Conservation (phyloP, 1,139 yeast species). For the Blastobotrys ciferrii region DNA sequence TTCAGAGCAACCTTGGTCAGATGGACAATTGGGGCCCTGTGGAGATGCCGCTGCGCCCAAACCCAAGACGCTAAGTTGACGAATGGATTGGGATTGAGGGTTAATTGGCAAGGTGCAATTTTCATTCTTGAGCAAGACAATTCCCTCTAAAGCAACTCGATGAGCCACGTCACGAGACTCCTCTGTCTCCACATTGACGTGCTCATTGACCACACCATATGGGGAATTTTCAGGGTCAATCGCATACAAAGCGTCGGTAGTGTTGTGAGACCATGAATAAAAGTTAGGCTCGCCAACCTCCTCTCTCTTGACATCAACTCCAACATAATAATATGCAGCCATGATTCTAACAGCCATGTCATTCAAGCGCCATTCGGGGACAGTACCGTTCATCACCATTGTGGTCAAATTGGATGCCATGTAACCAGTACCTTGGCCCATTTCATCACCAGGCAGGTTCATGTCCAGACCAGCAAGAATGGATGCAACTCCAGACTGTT, state of each 20-base stretch:
- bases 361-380: conserved; percentile 54
- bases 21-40: conserved; percentile 8
- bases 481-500: conserved; percentile 53
- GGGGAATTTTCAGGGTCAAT: conserved; percentile 52
- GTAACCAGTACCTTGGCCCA: conserved; percentile 52
- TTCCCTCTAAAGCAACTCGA: conserved; percentile 56
- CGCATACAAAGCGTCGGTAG: conserved; percentile 53
- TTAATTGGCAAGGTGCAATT: conserved; percentile 51
- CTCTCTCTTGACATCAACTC: conserved; percentile 27
- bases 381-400: conserved; percentile 55
- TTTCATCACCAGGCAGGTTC: conserved; percentile 65
- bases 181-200: conserved; percentile 51
- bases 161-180: conserved; percentile 52
- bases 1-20: conserved; percentile 17
- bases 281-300: conserved; percentile 50
- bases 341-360: conserved; percentile 62
- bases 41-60: conserved; percentile 8
- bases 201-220: conserved; percentile 53
- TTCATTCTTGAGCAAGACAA: conserved; percentile 53
- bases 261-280: conserved; percentile 57
- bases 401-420: conserved; percentile 60
- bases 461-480: conserved; percentile 63
- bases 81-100: neutral
- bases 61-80: conserved; percentile 1
- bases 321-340: conserved; percentile 51